Evolutionary conservation across 2,329 filamentous ascomycete genomes (phyloP), one percentile per base, ranked within the genome.

Genomic region (Ustilaginoidea virens): DNA sequence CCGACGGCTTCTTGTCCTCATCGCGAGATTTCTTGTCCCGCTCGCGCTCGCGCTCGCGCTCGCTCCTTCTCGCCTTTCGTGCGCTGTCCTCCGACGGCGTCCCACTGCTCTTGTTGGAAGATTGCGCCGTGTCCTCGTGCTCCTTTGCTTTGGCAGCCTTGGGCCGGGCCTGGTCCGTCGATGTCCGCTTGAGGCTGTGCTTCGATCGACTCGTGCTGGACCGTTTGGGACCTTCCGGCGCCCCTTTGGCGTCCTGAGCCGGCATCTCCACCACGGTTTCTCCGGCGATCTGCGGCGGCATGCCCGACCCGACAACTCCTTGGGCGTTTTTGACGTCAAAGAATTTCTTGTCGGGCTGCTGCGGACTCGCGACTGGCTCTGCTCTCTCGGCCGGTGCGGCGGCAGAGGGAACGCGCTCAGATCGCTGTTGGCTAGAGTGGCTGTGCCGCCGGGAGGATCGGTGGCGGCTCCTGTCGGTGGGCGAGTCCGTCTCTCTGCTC

Each of bases 391-490:
- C 30, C 4, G 50, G 36, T 4, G 44, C 36, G 9, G 40, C 32
- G 5, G 52, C 50, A 17, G 45, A 48, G 18, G 42, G n/a, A 5
- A 26, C 22, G 15, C 39, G 42, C 13, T 50, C 51, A 12, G 46
- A 38, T 16, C 45, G 43, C 15, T 38, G 34, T 20, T 54, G 49
- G 21, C 46, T 46, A 5, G 58, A 51, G 16, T 56, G 47, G 36
- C 56, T 61, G 28, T 55, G 49, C 5, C 57, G 55, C 16, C 53
- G 57, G 24, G 57, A 60, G 23, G 51, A 52, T 23, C 51, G 57
- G 23, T 53, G 56, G 26, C 43, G 42, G 23, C 43, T 42, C 17
- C 38, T 38, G 4, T 47, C 42, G 5, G 34, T 22, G 19, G 43
- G 49, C 7, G 41, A 36, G 14, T 49, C 51, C 22, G 52, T 52